Evolutionary conservation across 2,329 filamentous ascomycete genomes (phyloP).

Genomic region (Epichloe gansuensis): DNA sequence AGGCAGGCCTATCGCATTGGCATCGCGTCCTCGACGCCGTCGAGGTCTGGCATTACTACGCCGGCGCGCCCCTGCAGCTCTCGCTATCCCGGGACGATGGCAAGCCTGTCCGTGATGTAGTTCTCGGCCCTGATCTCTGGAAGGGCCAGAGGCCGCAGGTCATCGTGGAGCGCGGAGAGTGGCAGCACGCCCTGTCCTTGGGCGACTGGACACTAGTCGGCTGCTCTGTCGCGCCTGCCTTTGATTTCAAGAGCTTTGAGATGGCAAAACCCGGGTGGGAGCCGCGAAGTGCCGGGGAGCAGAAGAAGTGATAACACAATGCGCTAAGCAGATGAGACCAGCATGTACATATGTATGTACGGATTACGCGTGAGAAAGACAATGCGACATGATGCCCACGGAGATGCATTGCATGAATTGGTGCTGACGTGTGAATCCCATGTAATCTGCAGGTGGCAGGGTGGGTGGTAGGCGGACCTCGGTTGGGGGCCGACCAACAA

Average conservation of each 20-base stretch:
- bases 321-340: background rate
- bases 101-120: constrained; percentile 18
- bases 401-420: background rate
- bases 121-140: constrained; percentile 33
- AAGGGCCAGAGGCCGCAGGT: constrained; percentile 30
- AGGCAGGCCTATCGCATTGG: constrained; percentile 32
- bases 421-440: background rate
- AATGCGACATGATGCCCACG: background rate
- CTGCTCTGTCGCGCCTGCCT: constrained; percentile 17
- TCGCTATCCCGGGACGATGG: constrained; percentile 33
- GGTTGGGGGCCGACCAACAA: no score
- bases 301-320: background rate
- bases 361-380: background rate
- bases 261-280: constrained; percentile 20
- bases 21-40: constrained; percentile 35
- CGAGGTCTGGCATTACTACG: constrained; percentile 43
- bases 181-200: constrained; percentile 33
- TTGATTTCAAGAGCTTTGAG: constrained; percentile 17
- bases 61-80: constrained; percentile 35
- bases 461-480: no score
- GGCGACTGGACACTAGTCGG: constrained; percentile 39
- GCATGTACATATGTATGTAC: background rate
- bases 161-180: constrained; percentile 26
- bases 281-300: constrained; percentile 10
- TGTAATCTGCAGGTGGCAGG: no score